phyloP scores from a whole-genome alignment of 2,329 filamentous ascomycete species.

The Cyphellophora attinorum region DNA sequence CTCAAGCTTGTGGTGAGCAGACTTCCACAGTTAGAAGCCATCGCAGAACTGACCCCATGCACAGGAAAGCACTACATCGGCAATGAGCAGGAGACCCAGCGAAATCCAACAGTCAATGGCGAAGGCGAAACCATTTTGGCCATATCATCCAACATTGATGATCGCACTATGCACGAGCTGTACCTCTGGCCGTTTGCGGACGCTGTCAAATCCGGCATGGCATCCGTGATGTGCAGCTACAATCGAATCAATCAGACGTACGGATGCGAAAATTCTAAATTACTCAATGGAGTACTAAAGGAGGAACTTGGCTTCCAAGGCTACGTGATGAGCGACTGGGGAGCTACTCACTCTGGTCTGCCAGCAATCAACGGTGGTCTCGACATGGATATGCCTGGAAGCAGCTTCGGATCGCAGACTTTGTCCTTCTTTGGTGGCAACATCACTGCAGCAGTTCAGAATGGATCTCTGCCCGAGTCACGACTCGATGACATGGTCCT shows the following conservation, averaged over 20 bases:
- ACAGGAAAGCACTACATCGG: conserved; percentile 40
- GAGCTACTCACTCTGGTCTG: conserved; percentile 34
- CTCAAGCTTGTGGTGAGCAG: conserved; percentile 25
- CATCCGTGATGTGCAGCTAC: conserved; percentile 39
- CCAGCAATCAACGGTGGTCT: conserved; percentile 32
- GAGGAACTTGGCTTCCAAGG: conserved; percentile 42
- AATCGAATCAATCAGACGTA: conserved; percentile 38
- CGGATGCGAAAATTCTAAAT: conserved; percentile 38
- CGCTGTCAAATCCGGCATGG: conserved; percentile 56
- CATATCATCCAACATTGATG: conserved; percentile 52
- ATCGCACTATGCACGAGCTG: conserved; percentile 65
- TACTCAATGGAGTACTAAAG: conserved; percentile 39
- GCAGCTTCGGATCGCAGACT: conserved; percentile 9
- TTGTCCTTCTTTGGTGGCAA: conserved; percentile 26
- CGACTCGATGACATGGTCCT: conserved; percentile 38
- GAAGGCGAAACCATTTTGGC: conserved; percentile 36
- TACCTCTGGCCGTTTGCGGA: conserved; percentile 74
- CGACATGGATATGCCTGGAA: conserved; percentile 36
- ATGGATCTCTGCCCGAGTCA: conserved; percentile 29
- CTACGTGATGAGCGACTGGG: conserved; percentile 37
- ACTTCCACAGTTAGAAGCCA: neutral
- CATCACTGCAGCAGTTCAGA: conserved; percentile 26
- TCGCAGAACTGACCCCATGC: neutral
- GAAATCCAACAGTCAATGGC: conserved; percentile 31
- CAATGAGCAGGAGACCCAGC: conserved; percentile 56